Base-by-base conservation (phyloP, 2,329 filamentous ascomycete genomes). In the Sporothrix pallida region DNA sequence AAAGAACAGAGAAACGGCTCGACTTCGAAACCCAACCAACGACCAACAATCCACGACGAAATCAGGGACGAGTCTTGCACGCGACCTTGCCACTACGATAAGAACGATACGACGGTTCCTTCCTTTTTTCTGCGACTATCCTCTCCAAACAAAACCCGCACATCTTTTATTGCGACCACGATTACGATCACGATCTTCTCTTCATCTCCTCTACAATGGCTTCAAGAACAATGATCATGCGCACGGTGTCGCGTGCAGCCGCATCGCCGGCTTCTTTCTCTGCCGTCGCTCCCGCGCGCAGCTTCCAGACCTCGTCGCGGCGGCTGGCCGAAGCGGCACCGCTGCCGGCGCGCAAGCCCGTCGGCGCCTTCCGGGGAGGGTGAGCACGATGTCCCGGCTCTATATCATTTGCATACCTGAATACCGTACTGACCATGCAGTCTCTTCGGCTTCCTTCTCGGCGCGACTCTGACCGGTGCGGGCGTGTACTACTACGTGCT, bases 401-500 rank as follows among this genome's bases (percentile, higher is more conserved):
- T n/a, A 26, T 52, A 8, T 23, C 26, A 4, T 2, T 26, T 26
- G 23, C 1, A 26, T 26, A 26, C 23, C 23, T 26, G 23, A 37
- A 26, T 17, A 5, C 2, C 3, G 4, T 44, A 17, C 23, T 58
- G 42, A 26, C n/a, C 15, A 20, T 15, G 73, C 78, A 98, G 95
- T 74, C 85, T 98, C 75, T 94, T 97, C 79, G 95, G 95, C 71
- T 98, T 98, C 86, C 90, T 98, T 70, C 87, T 96, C 76, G 95
- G 95, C 77, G 91, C 92, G 76, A 91, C 92, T 65, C 86, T 94
- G 71, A 91, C 95, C 62, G 94, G 94, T 79, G 89, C 88, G 71
- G 91, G 90, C 74, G 92, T 97, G 78, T 98, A 98, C 85, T 94
- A 93, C 82, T 98, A 98, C 83, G 89, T 97, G 77, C 85, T 98